Evolutionary conservation across 2,329 filamentous ascomycete species (phyloP).

Genomic region (Penicillium sp.): DNA sequence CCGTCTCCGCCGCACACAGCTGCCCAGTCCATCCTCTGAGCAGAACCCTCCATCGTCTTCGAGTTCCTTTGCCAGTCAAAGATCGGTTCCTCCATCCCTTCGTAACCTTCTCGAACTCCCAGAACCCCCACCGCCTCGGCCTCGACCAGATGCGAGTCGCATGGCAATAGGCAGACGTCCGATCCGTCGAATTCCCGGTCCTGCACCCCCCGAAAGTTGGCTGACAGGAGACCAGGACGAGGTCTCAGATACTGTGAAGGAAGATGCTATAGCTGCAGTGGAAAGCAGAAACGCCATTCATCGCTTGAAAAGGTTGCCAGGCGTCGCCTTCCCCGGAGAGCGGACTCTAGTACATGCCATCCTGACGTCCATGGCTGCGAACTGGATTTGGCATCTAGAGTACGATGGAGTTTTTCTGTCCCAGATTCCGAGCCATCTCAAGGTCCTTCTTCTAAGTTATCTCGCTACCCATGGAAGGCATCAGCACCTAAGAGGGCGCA

Average conservation of each 20-base stretch:
- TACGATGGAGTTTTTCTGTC: conserved; percentile 57
- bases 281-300: conserved; percentile 22
- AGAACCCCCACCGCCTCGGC: conserved; percentile 43
- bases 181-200: conserved; percentile 43
- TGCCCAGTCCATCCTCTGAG: conserved; percentile 20
- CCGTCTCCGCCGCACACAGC: conserved; percentile 46
- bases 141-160: conserved; percentile 35
- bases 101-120: conserved; percentile 47
- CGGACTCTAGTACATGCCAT: conserved; percentile 51
- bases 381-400: conserved; percentile 57
- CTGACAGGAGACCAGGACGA: conserved; percentile 27
- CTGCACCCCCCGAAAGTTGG: conserved; percentile 49
- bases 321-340: conserved; percentile 35
- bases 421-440: conserved; percentile 51
- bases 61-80: conserved; percentile 24
- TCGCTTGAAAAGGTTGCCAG: conserved; percentile 42
- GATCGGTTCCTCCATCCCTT: conserved; percentile 47
- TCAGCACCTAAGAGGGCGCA: conserved; percentile 38
- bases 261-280: conserved; percentile 1
- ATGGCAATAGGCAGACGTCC: conserved; percentile 34
- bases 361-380: conserved; percentile 53
- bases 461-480: conserved; percentile 50
- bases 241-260: conserved; percentile 1
- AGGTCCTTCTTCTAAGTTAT: conserved; percentile 56
- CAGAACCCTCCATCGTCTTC: conserved; percentile 15